Percentiles rank a stretch among this genome's conserved stretches.
phyloP scores from a whole-genome alignment of 139 green algal species.

The Dunaliella primolecta region DNA sequence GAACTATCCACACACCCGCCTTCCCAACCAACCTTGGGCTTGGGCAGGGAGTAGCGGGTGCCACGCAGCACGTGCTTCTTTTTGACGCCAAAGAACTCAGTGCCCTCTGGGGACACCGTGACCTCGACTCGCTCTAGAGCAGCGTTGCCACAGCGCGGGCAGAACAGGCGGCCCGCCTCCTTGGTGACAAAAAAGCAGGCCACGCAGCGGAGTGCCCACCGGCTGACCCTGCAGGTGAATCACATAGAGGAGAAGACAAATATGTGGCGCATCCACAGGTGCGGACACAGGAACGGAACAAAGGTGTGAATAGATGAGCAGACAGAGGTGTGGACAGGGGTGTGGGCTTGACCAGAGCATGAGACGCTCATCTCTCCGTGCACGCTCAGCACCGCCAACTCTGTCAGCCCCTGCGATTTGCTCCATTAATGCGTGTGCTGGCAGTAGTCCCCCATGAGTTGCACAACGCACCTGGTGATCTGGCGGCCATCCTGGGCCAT shows the following conservation, averaged over 20 bases:
- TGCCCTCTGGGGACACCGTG: conserved; percentile 61
- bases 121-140: conserved; percentile 82
- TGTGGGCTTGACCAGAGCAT: too few species aligned
- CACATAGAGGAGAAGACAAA: too few species aligned
- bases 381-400: too few species aligned
- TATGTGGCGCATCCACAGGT: too few species aligned
- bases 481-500: conserved; percentile 71
- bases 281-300: too few species aligned
- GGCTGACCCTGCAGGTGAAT: conserved; percentile 26
- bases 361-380: too few species aligned
- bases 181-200: conserved; percentile 79
- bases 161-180: conserved; percentile 84
- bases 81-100: conserved; percentile 73
- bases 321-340: too few species aligned
- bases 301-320: too few species aligned
- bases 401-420: too few species aligned
- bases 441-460: too few species aligned
- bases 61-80: conserved; percentile 79
- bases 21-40: conserved; percentile 76
- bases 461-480: conserved; percentile 61
- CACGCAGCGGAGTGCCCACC: conserved; percentile 80
- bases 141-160: conserved; percentile 89
- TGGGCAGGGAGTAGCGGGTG: conserved; percentile 84
- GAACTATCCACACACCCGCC: too few species aligned
- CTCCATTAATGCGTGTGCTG: too few species aligned